A percentile compares a stretch with the other conserved stretches of the same genome.
Evolutionary conservation across 139 green algal genomes (phyloP).

Genomic region (Chlamydomonas sphaeroides): DNA sequence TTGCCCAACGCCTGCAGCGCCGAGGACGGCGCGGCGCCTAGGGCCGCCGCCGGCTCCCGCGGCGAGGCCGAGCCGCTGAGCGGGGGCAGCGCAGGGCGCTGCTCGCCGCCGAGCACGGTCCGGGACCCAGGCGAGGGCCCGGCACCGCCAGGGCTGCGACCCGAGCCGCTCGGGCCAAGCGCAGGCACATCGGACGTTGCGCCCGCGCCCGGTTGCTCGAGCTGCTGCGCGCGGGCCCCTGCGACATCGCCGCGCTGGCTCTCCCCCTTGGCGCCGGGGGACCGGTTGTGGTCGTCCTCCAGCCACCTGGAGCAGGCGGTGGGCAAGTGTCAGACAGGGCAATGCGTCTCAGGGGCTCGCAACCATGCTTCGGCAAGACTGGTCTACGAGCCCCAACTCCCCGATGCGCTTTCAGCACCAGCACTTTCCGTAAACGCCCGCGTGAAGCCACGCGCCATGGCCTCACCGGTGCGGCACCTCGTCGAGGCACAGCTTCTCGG

Average conservation of each 20-base stretch:
- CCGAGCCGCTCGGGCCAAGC: too few relatives aligned
- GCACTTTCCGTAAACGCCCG: too few relatives aligned
- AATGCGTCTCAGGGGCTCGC: too few relatives aligned
- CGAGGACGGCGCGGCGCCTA: not conserved
- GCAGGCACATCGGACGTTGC: too few relatives aligned
- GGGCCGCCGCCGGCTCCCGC: not conserved
- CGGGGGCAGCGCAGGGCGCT: constrained; percentile 5
- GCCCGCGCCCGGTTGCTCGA: too few relatives aligned
- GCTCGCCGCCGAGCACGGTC: not conserved
- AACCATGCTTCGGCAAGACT: too few relatives aligned
- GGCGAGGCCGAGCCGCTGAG: not conserved
- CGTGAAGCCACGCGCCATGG: too few relatives aligned
- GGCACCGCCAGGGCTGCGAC: not conserved
- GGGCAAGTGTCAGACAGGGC: too few relatives aligned
- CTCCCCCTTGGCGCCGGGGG: too few relatives aligned
- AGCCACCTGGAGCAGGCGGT: not conserved
- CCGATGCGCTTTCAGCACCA: too few relatives aligned
- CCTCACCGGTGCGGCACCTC: constrained; percentile 51
- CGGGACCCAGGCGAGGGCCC: not conserved
- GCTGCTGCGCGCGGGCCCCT: not conserved
- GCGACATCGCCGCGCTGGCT: not conserved
- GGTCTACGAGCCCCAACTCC: too few relatives aligned
- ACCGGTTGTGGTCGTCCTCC: not conserved
- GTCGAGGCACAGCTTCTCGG: constrained; percentile 67
- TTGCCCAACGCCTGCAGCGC: not conserved